Evolutionary conservation across 2,329 filamentous ascomycete genomes (phyloP).

Genomic region (Ascochyta koolunga): DNA sequence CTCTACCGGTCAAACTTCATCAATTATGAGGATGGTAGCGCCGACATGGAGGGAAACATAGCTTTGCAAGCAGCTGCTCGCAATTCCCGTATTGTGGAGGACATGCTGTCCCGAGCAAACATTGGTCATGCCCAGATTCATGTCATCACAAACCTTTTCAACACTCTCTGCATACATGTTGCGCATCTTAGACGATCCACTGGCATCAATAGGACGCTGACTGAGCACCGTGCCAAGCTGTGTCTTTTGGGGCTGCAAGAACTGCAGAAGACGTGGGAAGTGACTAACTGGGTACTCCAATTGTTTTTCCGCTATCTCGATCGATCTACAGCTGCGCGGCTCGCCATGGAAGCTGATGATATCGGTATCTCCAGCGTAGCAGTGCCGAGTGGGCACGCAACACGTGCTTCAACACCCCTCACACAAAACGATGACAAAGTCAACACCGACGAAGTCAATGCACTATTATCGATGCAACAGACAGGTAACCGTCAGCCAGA

Average conservation of each 20-base stretch:
- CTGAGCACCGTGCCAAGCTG: slow-evolving; percentile 57
- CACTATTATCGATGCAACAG: slow-evolving; percentile 11
- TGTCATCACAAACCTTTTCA: slow-evolving; percentile 57
- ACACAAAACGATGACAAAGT: background rate
- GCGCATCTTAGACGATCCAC: slow-evolving; percentile 49
- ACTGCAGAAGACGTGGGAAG: slow-evolving; percentile 57
- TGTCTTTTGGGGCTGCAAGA: slow-evolving; percentile 57
- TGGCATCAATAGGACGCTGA: slow-evolving; percentile 51
- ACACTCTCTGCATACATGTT: slow-evolving; percentile 57
- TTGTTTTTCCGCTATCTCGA: slow-evolving; percentile 58
- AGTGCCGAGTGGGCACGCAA: slow-evolving; percentile 12
- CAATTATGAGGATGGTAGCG: slow-evolving; percentile 41
- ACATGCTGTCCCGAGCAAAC: slow-evolving; percentile 53
- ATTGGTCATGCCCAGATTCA: slow-evolving; percentile 56
- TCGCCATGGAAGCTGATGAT: slow-evolving; percentile 40
- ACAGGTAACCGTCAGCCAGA: slow-evolving; percentile 7
- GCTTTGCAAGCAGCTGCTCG: slow-evolving; percentile 55
- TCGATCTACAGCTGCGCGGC: slow-evolving; percentile 50
- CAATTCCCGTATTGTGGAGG: slow-evolving; percentile 56
- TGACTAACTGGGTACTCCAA: slow-evolving; percentile 57
- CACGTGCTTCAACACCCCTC: slow-evolving; percentile 8
- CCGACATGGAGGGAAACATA: slow-evolving; percentile 46
- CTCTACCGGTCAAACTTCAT: slow-evolving; percentile 54
- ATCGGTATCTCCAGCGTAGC: slow-evolving; percentile 22
- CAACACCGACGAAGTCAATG: slow-evolving; percentile 9